Evolutionary conservation across 331 rosid genomes (phyloP).

Genomic region (Rhamnella rubrinervis): DNA sequence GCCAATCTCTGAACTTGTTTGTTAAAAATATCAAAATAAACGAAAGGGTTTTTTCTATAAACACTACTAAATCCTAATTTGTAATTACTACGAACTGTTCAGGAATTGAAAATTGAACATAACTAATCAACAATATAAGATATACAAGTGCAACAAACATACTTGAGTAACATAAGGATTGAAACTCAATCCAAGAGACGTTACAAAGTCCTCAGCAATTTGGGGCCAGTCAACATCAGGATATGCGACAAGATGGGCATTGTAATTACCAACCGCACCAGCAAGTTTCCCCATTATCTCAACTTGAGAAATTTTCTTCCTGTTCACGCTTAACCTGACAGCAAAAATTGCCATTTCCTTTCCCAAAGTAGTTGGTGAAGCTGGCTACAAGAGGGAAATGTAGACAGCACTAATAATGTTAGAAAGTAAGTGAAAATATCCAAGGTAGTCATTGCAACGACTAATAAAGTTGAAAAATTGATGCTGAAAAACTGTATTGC

Average conservation of each 20-base stretch:
- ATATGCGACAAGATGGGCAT: conserved; percentile 81
- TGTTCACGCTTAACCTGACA: conserved; percentile 69
- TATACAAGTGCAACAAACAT: conserved; percentile 8
- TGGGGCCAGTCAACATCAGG: conserved; percentile 70
- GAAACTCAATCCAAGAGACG: conserved; percentile 72
- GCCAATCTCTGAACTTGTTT: no score
- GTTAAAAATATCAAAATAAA: no score
- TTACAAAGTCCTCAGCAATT: conserved; percentile 69
- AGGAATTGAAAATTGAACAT: not conserved
- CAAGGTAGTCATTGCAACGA: no score
- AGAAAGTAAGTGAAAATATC: not conserved
- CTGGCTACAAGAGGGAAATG: conserved; percentile 50
- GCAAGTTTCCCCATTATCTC: conserved; percentile 87
- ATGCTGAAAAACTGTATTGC: not conserved
- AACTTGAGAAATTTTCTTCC: conserved; percentile 53
- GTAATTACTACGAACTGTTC: not conserved
- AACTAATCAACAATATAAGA: not conserved
- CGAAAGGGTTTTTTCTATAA: no score
- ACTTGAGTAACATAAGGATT: conserved; percentile 85
- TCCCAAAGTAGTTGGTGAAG: conserved; percentile 93
- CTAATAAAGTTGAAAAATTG: not conserved
- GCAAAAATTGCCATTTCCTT: conserved; percentile 94
- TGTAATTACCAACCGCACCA: conserved; percentile 93
- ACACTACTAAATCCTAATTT: not conserved
- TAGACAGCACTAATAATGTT: not conserved